phyloP scores from a whole-genome alignment of 768 basidiomycete species.

The Boletus tylopilopsis region DNA sequence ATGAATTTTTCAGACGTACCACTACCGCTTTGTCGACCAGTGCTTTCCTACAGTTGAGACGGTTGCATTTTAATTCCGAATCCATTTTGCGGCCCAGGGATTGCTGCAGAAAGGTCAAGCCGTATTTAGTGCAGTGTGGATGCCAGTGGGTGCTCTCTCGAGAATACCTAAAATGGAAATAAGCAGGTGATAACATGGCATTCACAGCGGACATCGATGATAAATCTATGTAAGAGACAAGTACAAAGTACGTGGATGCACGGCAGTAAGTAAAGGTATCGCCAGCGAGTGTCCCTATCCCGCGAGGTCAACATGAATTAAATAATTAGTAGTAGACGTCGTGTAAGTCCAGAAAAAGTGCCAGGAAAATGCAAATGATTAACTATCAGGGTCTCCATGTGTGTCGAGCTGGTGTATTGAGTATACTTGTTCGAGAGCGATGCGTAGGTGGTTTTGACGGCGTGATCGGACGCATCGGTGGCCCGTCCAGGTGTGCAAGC shows the following conservation, averaged over 20 bases:
- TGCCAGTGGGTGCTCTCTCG: neutral
- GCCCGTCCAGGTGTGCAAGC: slow-evolving; percentile 62
- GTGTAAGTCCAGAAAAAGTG: slow-evolving; percentile 18
- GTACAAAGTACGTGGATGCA: slow-evolving; percentile 25
- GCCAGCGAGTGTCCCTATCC: slow-evolving; percentile 25
- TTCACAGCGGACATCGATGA: slow-evolving; percentile 1
- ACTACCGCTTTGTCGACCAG: slow-evolving; percentile 82
- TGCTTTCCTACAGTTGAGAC: slow-evolving; percentile 66
- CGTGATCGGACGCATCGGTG: slow-evolving; percentile 51
- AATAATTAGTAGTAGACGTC: slow-evolving; percentile 25
- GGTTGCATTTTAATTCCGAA: slow-evolving; percentile 72
- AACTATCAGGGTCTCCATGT: slow-evolving; percentile 61
- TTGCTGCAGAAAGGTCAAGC: neutral
- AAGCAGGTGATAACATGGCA: too few relatives aligned
- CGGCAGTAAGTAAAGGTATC: slow-evolving; percentile 19
- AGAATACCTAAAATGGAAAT: slow-evolving; percentile 14
- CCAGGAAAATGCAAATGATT: slow-evolving; percentile 13
- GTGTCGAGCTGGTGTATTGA: slow-evolving; percentile 46
- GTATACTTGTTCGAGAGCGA: slow-evolving; percentile 39
- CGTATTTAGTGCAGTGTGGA: neutral
- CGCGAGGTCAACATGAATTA: slow-evolving; percentile 28
- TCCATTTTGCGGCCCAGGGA: slow-evolving; percentile 46
- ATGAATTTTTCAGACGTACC: slow-evolving; percentile 42
- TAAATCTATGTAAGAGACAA: slow-evolving; percentile 19
- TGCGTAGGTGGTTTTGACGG: slow-evolving; percentile 59